Conservation (phyloP, 192 early-diverging fungal species). For the Coemansia sp. region DNA sequence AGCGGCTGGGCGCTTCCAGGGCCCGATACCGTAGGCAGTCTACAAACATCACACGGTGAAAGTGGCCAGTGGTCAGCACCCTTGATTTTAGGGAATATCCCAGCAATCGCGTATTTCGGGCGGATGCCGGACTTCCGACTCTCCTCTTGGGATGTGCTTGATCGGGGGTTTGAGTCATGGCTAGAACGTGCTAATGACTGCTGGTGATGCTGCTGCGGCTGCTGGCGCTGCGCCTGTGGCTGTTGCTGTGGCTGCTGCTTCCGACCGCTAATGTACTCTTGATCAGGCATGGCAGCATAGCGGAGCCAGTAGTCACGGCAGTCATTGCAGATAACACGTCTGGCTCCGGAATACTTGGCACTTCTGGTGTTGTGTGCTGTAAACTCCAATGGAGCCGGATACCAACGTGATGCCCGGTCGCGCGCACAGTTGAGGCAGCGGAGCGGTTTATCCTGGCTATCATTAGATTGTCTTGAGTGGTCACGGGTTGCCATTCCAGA, state of each 20-base stretch:
- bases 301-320: constrained; percentile 47
- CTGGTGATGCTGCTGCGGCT: constrained; percentile 1
- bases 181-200: background rate
- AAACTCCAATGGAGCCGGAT: constrained; percentile 31
- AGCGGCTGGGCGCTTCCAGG: constrained; percentile 12
- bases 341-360: constrained; percentile 16
- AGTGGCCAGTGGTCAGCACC: constrained; percentile 32
- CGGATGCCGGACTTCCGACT: background rate
- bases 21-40: constrained; percentile 11
- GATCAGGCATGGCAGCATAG: constrained; percentile 47
- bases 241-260: constrained; percentile 8
- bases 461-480: background rate
- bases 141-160: constrained; percentile 14
- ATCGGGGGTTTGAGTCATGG: background rate
- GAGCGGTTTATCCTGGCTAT: background rate
- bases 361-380: constrained; percentile 38
- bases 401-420: constrained; percentile 32
- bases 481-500: constrained; percentile 22
- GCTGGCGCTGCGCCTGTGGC: constrained; percentile 5
- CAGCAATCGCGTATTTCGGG: constrained; percentile 3
- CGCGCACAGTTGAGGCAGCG: constrained; percentile 47
- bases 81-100: constrained; percentile 14
- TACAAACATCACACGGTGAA: constrained; percentile 40
- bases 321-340: constrained; percentile 43
- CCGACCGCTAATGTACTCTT: constrained; percentile 34